Conservation (phyloP, 2,329 filamentous ascomycete genomes). For the Domatiomyces catenatus region DNA sequence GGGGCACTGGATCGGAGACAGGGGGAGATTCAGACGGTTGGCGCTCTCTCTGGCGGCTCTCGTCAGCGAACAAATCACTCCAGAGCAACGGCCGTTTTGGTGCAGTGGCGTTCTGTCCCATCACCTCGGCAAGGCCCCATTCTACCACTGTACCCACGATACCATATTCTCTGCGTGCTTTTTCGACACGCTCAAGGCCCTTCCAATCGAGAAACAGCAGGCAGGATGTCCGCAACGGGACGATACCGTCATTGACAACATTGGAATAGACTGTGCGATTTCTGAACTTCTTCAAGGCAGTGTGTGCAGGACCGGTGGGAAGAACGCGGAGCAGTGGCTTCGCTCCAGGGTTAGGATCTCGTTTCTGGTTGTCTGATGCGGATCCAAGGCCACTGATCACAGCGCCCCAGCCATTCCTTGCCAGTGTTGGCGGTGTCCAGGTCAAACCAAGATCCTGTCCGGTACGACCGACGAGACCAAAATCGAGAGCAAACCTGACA, state of each 20-base stretch:
- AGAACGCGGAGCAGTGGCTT: constrained; percentile 66
- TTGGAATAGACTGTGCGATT: constrained; percentile 71
- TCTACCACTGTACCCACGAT: constrained; percentile 83
- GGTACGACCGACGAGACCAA: constrained; percentile 88
- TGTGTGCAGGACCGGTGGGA: constrained; percentile 69
- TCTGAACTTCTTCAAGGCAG: constrained; percentile 60
- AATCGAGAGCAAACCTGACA: constrained; percentile 90
- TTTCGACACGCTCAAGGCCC: constrained; percentile 81
- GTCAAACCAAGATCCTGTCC: constrained; percentile 89
- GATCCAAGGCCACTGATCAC: constrained; percentile 52
- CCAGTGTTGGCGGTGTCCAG: constrained; percentile 61
- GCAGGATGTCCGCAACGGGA: constrained; percentile 86
- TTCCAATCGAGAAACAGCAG: constrained; percentile 96
- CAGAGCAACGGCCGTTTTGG: constrained; percentile 26
- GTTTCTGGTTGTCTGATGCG: constrained; percentile 33
- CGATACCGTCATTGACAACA: constrained; percentile 77
- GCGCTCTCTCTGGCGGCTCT: constrained; percentile 9
- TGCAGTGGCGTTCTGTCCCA: constrained; percentile 47
- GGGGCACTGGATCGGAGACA: constrained; percentile 12
- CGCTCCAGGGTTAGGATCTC: constrained; percentile 66
- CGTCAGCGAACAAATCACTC: constrained; percentile 18
- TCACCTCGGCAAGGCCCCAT: constrained; percentile 90
- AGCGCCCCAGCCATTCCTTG: constrained; percentile 58
- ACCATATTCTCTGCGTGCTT: constrained; percentile 80
- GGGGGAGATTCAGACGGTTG: constrained; percentile 2